Conservation (phyloP, 148 eudicot species). For the Suaeda aralocaspica region DNA sequence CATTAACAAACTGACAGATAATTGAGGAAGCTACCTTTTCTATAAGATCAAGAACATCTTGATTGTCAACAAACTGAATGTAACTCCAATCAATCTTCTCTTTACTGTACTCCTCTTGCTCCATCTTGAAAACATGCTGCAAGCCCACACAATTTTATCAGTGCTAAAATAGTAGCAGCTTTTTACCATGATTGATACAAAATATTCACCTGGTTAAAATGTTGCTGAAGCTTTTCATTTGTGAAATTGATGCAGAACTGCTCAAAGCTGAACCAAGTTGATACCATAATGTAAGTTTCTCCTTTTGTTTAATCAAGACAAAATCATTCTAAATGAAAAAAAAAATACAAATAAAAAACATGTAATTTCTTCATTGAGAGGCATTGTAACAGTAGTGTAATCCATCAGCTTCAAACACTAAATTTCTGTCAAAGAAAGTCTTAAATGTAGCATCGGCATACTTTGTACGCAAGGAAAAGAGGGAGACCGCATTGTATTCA, state of each 20-base stretch:
- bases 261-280: conserved; percentile 70
- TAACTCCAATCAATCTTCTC: conserved; percentile 99
- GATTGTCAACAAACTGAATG: conserved; percentile 96
- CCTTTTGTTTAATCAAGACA: not conserved
- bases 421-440: not conserved
- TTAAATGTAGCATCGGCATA: not conserved
- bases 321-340: not conserved
- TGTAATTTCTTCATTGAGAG: not conserved
- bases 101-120: conserved; percentile 96
- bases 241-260: conserved; percentile 98
- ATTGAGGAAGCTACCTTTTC: conserved; percentile 60
- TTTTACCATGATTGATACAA: conserved; percentile 8
- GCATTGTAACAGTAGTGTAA: not conserved
- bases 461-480: not conserved
- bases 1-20: not conserved
- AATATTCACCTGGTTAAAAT: conserved; percentile 84
- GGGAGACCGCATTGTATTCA: not conserved
- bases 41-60: conserved; percentile 98
- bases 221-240: conserved; percentile 98
- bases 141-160: conserved; percentile 11
- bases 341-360: not conserved
- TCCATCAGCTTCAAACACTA: not conserved
- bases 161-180: not conserved
- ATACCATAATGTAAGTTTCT: conserved; percentile 20
- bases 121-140: conserved; percentile 99